Base-by-base conservation (phyloP, 192 early-diverging fungal genomes). In the Ambispora gerdemannii region DNA sequence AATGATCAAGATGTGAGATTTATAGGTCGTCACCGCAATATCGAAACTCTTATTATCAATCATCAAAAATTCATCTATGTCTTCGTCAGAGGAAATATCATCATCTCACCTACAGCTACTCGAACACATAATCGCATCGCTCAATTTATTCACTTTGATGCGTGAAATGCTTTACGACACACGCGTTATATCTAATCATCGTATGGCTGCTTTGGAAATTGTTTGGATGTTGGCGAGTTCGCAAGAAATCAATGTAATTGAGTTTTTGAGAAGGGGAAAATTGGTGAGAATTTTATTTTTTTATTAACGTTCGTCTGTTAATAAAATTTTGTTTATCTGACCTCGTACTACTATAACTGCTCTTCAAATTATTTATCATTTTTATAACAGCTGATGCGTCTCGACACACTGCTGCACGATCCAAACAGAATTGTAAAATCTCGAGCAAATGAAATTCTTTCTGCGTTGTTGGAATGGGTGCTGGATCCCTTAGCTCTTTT, bases 181-280 rank as follows among this genome's bases (percentile, higher is more conserved):
- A 25, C 36, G 43, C 28, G 62, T 59, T 10, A 76, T 78, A 49
- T 62, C 72, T 22, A 73, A 71, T 35, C 43, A 56, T 8, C 66
- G 78, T 13, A 65, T 82, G 22, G 72, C 81, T 33, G 75, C 77
- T 24, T 71, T 82, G 15, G 81, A 85, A 58, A 75, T 85, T 49
- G 72, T 77, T n/a, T 83, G 78, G 77, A 70, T 64, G 31, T 58
- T 83, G 47, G 74, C 73, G 4, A 72, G 75, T 63, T 38, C 79
- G 4, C 72, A 60, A 31, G 70, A 72, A 20, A 47, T 66, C 49
- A 60, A 64, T n/a, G 61, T 74, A 4, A 20, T 78, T 3, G 73
- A 76, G 25, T 85, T 79, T 58, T 53, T 85, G 1, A 67, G 70
- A 52, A 51, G 75, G 52, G 78, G 70, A 22, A 60, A 75, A 38